Evolutionary conservation across 257 asterid genomes (phyloP), one percentile per base, ranked within the genome.

Genomic region (Primulina eburnea): DNA sequence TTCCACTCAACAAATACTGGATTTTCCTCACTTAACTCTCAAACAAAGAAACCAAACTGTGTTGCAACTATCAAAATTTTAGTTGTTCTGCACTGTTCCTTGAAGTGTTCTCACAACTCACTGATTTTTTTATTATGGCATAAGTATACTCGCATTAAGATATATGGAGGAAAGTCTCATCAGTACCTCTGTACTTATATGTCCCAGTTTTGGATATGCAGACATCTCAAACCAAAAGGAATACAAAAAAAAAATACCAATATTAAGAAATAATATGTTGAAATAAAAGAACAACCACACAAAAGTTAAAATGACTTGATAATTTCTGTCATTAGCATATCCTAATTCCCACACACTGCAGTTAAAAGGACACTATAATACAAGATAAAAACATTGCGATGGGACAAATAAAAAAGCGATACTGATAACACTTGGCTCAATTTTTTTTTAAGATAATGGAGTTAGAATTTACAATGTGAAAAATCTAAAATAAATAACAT

Each of bases 391-490:
- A 53, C 50, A 72, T 7, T 8, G 6, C 17, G 38, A 1, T 20
- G 29, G 63, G 35, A 69, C 53, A 62, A 71, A 26, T 32, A 10
- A 73, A 65, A 59, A 67, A 75, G 28, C 8, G 34, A 60, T 56
- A 71, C 16, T 2, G 2, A 43, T 64, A 60, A 71, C 14, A 64
- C 32, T 40, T 58, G 33, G 17, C 69, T 20, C 52, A 32, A 6
- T 32, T 43, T 43, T 43, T 43, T 12, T 11, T 43, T 43, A 12
- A 43, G 55, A 43, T 43, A 3, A 43, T 17, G 53, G 32, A 50
- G 9, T 26, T 55, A 43, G 62, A 61, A 67, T 32, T 28, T 11
- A 60, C 6, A 69, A 35, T 26, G 67, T 3, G 24, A 62, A 34
- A 71, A 35, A 60, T 37, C 30, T 28, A 20, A 11, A 43, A 57